phyloP scores from a whole-genome alignment of 2,329 filamentous ascomycete species.

The Colletotrichum trifolii region DNA sequence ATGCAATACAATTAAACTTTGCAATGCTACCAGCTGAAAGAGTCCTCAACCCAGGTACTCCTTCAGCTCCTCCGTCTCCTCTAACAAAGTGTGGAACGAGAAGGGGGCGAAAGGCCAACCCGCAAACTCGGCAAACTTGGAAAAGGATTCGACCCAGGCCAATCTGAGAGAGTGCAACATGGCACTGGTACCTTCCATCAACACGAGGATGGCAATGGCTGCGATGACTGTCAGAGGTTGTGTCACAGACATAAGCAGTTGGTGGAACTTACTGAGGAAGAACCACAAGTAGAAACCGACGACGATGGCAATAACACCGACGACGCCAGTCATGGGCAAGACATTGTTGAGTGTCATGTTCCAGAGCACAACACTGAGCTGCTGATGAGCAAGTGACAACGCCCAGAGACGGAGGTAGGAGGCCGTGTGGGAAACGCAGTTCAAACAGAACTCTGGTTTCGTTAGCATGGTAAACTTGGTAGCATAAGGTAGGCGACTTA shows the following conservation, averaged over 20 bases:
- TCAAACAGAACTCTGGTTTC: slow-evolving; percentile 89
- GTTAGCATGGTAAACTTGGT: slow-evolving; percentile 43
- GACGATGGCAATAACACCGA: slow-evolving; percentile 84
- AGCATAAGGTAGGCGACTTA: slow-evolving; percentile 58
- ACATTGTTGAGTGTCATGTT: slow-evolving; percentile 90
- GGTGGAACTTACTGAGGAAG: slow-evolving; percentile 66
- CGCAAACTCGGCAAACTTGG: slow-evolving; percentile 94
- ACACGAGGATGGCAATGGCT: slow-evolving; percentile 75
- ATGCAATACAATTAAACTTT: slow-evolving; percentile 19
- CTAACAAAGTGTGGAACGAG: slow-evolving; percentile 84
- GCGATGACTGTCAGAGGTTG: slow-evolving; percentile 13
- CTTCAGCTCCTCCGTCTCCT: slow-evolving; percentile 78
- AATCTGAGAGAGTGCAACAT: slow-evolving; percentile 94
- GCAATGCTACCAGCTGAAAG: not conserved
- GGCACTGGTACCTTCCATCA: slow-evolving; percentile 96
- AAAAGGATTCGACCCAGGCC: slow-evolving; percentile 98
- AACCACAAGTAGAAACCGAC: slow-evolving; percentile 92
- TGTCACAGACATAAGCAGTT: accelerated
- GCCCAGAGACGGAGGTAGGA: slow-evolving; percentile 99
- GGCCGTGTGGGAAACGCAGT: slow-evolving; percentile 98
- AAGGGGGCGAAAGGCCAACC: slow-evolving; percentile 90
- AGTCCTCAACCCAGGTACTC: slow-evolving; percentile 62
- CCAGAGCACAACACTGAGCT: slow-evolving; percentile 96
- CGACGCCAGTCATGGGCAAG: slow-evolving; percentile 72
- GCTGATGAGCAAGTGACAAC: slow-evolving; percentile 95